Conservation (phyloP, 2,329 filamentous ascomycete genomes). For the Zasmidium citrigriseum region DNA sequence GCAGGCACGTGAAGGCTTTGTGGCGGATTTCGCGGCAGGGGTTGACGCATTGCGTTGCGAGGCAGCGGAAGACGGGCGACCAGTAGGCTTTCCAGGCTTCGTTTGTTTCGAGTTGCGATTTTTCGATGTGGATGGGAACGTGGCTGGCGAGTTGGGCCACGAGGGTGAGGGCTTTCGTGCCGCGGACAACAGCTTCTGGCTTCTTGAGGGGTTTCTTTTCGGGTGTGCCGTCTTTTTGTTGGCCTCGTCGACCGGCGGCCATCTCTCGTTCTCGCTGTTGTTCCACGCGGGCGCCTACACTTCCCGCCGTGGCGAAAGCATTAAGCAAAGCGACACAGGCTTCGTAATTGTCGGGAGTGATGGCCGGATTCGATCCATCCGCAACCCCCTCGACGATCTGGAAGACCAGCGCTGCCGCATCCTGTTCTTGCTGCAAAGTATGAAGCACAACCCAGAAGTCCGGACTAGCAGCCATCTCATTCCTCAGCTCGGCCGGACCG, state of each 20-base stretch:
- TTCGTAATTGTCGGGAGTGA: conserved; percentile 95
- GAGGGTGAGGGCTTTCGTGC: conserved; percentile 76
- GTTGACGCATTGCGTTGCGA: conserved; percentile 90
- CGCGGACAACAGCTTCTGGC: conserved; percentile 72
- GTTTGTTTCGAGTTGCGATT: conserved; percentile 77
- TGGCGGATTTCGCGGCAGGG: conserved; percentile 91
- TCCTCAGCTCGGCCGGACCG: conserved; percentile 72
- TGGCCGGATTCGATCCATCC: conserved; percentile 71
- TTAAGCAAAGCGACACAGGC: conserved; percentile 81
- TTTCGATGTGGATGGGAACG: conserved; percentile 83
- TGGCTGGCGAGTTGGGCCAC: conserved; percentile 80
- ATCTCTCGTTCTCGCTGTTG: conserved; percentile 44
- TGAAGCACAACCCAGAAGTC: conserved; percentile 95
- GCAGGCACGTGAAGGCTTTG: conserved; percentile 81
- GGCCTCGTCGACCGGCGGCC: conserved; percentile 54
- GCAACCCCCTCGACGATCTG: conserved; percentile 80
- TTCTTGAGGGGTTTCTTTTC: conserved; percentile 51
- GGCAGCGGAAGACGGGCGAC: conserved; percentile 87
- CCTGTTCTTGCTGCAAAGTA: conserved; percentile 58
- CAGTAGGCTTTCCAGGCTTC: conserved; percentile 96
- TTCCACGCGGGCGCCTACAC: conserved; percentile 69
- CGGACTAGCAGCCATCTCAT: conserved; percentile 91
- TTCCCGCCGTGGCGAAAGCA: conserved; percentile 83
- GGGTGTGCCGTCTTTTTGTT: conserved; percentile 21
- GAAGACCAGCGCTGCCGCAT: conserved; percentile 78